A percentile compares a stretch with the other conserved stretches of the same genome.
Evolutionary conservation across 2,329 filamentous ascomycete species (phyloP).

Genomic region (Fusarium sp.): DNA sequence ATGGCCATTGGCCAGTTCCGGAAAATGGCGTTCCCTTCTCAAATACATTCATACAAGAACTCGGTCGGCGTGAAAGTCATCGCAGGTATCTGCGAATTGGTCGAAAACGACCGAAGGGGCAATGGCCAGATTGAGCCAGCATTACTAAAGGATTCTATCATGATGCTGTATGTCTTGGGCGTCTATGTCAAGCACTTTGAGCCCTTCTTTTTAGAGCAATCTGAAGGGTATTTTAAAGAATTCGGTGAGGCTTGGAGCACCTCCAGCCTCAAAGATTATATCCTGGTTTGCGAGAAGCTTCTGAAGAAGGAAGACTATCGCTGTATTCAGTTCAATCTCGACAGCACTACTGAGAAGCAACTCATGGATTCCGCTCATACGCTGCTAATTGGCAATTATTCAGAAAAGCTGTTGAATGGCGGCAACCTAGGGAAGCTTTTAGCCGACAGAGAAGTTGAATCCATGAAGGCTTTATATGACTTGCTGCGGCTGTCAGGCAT

Average conservation of each 20-base stretch:
- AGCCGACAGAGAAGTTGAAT: constrained; percentile 73
- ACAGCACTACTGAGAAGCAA: constrained; percentile 82
- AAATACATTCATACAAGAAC: constrained; percentile 13
- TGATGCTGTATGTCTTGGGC: constrained; percentile 86
- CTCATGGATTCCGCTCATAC: constrained; percentile 79
- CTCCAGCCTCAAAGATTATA: constrained; percentile 78
- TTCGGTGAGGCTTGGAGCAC: constrained; percentile 76
- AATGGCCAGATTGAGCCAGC: constrained; percentile 67
- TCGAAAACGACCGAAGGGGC: constrained; percentile 75
- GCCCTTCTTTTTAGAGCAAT: constrained; percentile 74
- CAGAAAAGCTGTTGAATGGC: constrained; percentile 72
- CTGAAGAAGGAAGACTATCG: constrained; percentile 78
- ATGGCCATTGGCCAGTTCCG: constrained; percentile 83
- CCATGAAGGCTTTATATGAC: constrained; percentile 81
- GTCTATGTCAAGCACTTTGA: constrained; percentile 87
- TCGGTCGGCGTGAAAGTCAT: constrained; percentile 50
- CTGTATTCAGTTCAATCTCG: constrained; percentile 84
- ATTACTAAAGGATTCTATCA: constrained; percentile 79
- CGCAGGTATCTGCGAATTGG: constrained; percentile 75
- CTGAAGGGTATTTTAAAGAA: constrained; percentile 73
- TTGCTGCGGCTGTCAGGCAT: constrained; percentile 79
- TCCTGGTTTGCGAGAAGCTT: constrained; percentile 74
- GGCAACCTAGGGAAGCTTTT: constrained; percentile 79
- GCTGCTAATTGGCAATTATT: constrained; percentile 75
- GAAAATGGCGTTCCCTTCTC: constrained; percentile 60